Evolutionary conservation across 768 basidiomycete genomes (phyloP), one percentile per base, ranked within the genome.

Genomic region (Xanthoconium stramineum): DNA sequence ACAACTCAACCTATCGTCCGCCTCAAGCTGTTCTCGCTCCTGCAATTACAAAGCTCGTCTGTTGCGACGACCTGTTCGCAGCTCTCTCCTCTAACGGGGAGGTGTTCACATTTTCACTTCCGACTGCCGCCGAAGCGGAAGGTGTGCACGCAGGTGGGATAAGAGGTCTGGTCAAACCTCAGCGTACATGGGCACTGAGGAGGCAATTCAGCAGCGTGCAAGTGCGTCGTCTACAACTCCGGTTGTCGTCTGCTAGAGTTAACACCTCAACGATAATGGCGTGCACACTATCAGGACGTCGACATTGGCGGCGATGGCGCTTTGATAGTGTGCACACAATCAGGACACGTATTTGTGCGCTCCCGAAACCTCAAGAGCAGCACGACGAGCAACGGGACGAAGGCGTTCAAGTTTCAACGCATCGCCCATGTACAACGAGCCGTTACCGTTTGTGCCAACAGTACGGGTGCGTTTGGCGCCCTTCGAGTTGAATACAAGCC

Each of bases 261-360:
- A 61, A 45, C 12, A 3, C 15, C 9, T 40, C 49, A 17, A 38
- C 17, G 11, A 47, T 13, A 12, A 46, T 20, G 58, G 38, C 33
- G 29, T 51, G 59, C 42, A 35, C 24, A 19, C 20, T 46, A 38
- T 49, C 61, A 89, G 86, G 96, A 98, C 63, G 89, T 96, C 10
- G 94, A 93, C 0, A 77, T 98, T 14, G 92, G 93, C 19, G 76
- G 85, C 1, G 94, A 97, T 60, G 92, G 94, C 5, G 83, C 88
- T 15, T 82, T 97, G 65, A 87, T 97, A 66, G 80, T 98, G 45
- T 97, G 92, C 73, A 98, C 96, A 2, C 85, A 89, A 59, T 95
- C 96, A 5, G 96, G 96, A 0, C 94, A 98, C 63, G 94, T 96
- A 33, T 98, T 89, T 66, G 80, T 95, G 24, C 88, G 94, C 24